Conservation (phyloP, 805 yeast species). For the Sugiyamaella marilandica region DNA sequence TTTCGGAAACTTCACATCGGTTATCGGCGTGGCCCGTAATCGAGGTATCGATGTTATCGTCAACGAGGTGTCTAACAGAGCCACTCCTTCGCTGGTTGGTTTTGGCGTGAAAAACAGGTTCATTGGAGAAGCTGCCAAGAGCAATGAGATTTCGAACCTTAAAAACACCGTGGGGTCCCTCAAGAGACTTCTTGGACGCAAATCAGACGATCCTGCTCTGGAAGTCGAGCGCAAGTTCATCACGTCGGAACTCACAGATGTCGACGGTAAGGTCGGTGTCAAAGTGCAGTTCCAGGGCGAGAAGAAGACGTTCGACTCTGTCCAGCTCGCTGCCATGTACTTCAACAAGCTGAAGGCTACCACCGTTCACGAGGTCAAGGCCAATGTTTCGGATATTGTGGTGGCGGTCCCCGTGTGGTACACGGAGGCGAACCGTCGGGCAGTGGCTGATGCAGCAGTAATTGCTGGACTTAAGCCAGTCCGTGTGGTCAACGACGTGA, state of each 20-base stretch:
- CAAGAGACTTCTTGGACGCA: constrained; percentile 86
- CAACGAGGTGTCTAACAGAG: constrained; percentile 96
- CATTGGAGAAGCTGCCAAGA: constrained; percentile 93
- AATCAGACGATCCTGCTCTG: constrained; percentile 69
- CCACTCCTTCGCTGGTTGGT: constrained; percentile 90
- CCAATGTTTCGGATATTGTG: constrained; percentile 78
- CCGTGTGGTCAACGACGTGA: constrained; percentile 93
- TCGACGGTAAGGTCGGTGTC: constrained; percentile 71
- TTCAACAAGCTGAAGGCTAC: constrained; percentile 83
- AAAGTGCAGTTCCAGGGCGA: constrained; percentile 82
- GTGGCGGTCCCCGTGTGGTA: constrained; percentile 97
- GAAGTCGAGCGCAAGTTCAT: constrained; percentile 68
- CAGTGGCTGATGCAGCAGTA: constrained; percentile 88
- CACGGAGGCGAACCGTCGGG: constrained; percentile 94
- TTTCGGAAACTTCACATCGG: constrained; percentile 92
- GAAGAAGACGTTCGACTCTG: constrained; percentile 71
- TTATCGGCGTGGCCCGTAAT: constrained; percentile 90
- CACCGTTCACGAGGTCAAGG: constrained; percentile 76
- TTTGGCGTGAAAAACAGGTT: constrained; percentile 85
- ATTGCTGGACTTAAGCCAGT: constrained; percentile 98
- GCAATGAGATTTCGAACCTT: constrained; percentile 92
- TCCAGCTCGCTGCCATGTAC: constrained; percentile 93
- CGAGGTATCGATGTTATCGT: constrained; percentile 98
- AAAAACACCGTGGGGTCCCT: constrained; percentile 94
- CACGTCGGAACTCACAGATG: constrained; percentile 65